Percentiles rank a stretch among this genome's conserved stretches.
phyloP scores from a whole-genome alignment of 495 filamentous ascomycete species.

The Aspergillus avenaceus region DNA sequence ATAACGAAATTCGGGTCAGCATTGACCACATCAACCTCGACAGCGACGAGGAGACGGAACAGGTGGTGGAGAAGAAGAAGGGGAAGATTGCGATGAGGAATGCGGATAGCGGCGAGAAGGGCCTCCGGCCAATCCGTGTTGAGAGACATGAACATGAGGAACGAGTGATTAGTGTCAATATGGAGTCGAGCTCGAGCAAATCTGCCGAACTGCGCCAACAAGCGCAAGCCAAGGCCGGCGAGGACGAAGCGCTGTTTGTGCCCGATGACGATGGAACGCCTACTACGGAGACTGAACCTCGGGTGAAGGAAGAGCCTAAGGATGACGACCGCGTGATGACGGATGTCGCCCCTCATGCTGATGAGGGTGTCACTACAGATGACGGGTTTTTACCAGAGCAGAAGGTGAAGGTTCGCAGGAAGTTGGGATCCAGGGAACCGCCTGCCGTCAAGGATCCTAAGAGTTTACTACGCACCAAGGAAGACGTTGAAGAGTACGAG shows the following conservation, averaged over 20 bases:
- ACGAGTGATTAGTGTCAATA: constrained; percentile 44
- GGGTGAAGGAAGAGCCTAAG: constrained; percentile 42
- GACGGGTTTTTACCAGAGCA: constrained; percentile 37
- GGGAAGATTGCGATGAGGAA: constrained; percentile 28
- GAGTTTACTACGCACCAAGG: constrained; percentile 38
- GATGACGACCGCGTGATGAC: constrained; percentile 39
- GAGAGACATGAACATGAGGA: constrained; percentile 50
- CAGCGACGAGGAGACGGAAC: constrained; percentile 31
- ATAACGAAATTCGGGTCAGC: constrained; percentile 34
- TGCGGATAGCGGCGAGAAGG: constrained; percentile 16
- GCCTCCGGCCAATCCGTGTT: constrained; percentile 45
- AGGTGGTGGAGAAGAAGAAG: constrained; percentile 30
- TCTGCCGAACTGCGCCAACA: constrained; percentile 38
- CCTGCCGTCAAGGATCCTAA: constrained; percentile 26
- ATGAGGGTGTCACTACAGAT: constrained; percentile 23
- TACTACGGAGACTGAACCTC: constrained; percentile 17
- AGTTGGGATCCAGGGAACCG: constrained; percentile 21
- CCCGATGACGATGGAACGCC: constrained; percentile 23
- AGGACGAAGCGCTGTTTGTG: constrained; percentile 28
- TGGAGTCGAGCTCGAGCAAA: constrained; percentile 46
- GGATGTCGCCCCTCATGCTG: constrained; percentile 26
- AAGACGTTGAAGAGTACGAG: constrained; percentile 46
- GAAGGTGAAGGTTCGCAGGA: constrained; percentile 37
- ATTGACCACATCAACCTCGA: constrained; percentile 51
- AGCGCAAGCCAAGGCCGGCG: constrained; percentile 28